These are phyloP conservation scores for Canna indica DNA, from an alignment of 176 grass and related monocot species.

Conservation along the genomic window DNA sequence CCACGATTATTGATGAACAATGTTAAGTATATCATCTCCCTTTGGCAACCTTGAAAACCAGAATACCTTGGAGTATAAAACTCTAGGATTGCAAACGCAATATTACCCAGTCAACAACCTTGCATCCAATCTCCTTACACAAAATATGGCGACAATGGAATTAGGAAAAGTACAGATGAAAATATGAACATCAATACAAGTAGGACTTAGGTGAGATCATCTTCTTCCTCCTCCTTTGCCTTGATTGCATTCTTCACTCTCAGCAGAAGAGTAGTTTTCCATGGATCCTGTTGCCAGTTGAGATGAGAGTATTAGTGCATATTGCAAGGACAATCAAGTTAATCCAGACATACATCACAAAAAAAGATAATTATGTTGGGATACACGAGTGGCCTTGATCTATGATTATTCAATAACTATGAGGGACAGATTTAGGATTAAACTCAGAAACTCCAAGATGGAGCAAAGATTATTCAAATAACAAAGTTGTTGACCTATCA, in stretches of 20 bases:
- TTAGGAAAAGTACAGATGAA: not conserved
- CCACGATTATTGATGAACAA: not conserved
- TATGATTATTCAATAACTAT: no score
- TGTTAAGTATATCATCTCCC: not conserved
- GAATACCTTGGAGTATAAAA: not conserved
- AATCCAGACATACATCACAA: no score
- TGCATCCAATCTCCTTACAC: not conserved
- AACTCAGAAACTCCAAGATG: no score
- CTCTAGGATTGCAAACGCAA: not conserved
- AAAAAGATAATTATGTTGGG: no score
- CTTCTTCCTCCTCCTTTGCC: conserved; percentile 84
- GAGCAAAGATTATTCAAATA: no score
- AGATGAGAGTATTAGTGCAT: not conserved
- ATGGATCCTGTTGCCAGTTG: conserved; percentile 58
- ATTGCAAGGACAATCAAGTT: not conserved
- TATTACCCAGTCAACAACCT: not conserved
- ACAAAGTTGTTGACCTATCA: no score
- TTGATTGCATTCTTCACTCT: conserved; percentile 88
- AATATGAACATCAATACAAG: not conserved
- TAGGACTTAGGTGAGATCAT: conserved; percentile 66
- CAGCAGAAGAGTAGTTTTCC: conserved; percentile 94
- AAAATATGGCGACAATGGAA: not conserved
- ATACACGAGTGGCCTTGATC: no score
- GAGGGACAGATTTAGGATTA: no score
- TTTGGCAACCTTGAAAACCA: not conserved